Conservation (phyloP, 208 protist species). For the Lotmaria passim region DNA sequence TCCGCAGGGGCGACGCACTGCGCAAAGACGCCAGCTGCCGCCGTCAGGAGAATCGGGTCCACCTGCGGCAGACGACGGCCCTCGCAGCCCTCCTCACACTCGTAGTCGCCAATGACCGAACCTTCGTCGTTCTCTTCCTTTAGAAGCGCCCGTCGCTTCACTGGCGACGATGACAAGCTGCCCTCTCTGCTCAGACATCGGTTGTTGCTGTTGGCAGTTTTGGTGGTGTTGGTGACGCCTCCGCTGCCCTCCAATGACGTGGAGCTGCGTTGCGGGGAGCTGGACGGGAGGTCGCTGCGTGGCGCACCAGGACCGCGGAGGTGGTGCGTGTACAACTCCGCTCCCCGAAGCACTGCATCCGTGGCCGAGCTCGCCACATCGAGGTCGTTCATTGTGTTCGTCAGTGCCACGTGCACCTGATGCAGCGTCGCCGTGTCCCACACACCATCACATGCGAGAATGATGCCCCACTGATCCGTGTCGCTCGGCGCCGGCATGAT, state of each 20-base stretch:
- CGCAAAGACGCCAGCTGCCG: constrained; percentile 71
- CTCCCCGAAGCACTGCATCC: constrained; percentile 52
- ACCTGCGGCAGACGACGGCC: constrained; percentile 24
- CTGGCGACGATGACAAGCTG: constrained; percentile 2
- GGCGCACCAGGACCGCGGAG: constrained; percentile 24
- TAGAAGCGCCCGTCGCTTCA: not conserved
- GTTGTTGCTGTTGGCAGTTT: not conserved
- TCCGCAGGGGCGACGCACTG: constrained; percentile 75
- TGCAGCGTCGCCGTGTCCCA: constrained; percentile 83
- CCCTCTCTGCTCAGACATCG: not conserved
- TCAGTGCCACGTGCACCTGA: constrained; percentile 75
- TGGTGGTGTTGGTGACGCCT: not conserved
- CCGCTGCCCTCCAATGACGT: not conserved
- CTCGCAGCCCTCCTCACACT: constrained; percentile 7
- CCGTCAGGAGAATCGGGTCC: constrained; percentile 59
- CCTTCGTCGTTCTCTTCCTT: constrained; percentile 2
- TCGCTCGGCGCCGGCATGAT: constrained; percentile 58
- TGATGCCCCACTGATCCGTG: constrained; percentile 62
- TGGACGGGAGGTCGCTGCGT: not conserved
- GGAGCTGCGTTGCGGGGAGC: constrained; percentile 2
- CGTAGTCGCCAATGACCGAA: constrained; percentile 21
- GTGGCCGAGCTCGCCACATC: constrained; percentile 56
- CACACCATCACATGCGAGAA: constrained; percentile 86
- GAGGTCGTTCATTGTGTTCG: constrained; percentile 71
- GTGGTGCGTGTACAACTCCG: constrained; percentile 44